Conservation (phyloP, 1,284 basidiomycete genomes). For the Exobasidium cylindrosporum region DNA sequence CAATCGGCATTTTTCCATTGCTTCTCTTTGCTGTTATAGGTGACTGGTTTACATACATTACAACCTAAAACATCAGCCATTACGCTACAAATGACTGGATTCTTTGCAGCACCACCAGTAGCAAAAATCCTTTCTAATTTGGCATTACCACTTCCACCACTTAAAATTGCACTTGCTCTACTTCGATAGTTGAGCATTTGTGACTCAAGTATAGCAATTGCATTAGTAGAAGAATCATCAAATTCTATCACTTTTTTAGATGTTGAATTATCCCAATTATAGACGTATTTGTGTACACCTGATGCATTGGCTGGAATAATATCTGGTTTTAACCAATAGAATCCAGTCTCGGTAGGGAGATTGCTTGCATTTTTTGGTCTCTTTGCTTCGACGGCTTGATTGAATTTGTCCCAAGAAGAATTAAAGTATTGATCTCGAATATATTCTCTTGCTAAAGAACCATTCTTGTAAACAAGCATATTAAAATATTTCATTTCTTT, state of each 20-base stretch:
- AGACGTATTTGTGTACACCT: constrained; percentile 1
- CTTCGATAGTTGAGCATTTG: constrained; percentile 77
- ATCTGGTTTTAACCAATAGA: constrained; percentile 76
- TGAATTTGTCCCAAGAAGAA: constrained; percentile 70
- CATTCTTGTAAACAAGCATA: constrained; percentile 60
- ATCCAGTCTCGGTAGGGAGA: constrained; percentile 57
- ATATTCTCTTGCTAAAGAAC: constrained; percentile 64
- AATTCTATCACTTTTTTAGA: background rate
- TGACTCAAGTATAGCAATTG: constrained; percentile 71
- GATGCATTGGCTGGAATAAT: constrained; percentile 62
- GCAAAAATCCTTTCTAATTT: constrained; percentile 68
- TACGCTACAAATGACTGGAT: constrained; percentile 70
- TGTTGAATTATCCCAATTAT: background rate
- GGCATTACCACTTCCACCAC: background rate
- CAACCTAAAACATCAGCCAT: constrained; percentile 72
- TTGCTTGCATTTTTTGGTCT: background rate
- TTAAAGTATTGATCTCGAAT: constrained; percentile 69
- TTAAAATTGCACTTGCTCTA: constrained; percentile 65
- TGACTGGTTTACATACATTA: constrained; percentile 34
- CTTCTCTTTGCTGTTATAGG: background rate
- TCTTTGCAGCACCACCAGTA: constrained; percentile 76
- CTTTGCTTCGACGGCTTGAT: constrained; percentile 62
- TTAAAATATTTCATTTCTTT: constrained; percentile 54
- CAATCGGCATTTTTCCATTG: constrained; percentile 15
- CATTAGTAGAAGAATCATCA: background rate